These are phyloP conservation scores for Gracilaria gracilis DNA, from an alignment of 23 red algal genomes.

Conservation along the genomic window DNA sequence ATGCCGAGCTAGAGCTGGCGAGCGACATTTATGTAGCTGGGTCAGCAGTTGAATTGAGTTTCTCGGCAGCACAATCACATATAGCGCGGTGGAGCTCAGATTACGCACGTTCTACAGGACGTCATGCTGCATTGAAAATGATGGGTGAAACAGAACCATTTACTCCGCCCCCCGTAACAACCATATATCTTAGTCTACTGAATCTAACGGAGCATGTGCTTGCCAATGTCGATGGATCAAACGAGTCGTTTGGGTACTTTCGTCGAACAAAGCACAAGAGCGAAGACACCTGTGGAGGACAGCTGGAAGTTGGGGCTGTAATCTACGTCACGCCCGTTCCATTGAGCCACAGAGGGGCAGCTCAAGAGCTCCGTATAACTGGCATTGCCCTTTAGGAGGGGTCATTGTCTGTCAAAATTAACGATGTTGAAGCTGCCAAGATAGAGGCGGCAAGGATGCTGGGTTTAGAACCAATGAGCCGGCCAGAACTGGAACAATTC, in stretches of 20 bases:
- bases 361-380: constrained; percentile 51
- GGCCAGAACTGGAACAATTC: constrained; percentile 31
- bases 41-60: constrained; percentile 13
- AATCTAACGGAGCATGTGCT: constrained; percentile 45
- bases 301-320: constrained; percentile 45
- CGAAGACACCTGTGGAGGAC: constrained; percentile 54
- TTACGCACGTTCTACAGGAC: constrained; percentile 46
- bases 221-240: constrained; percentile 55
- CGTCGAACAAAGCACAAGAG: constrained; percentile 37
- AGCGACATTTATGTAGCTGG: constrained; percentile 66
- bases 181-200: constrained; percentile 28
- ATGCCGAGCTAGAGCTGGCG: constrained; percentile 46
- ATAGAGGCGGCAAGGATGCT: constrained; percentile 29
- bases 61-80: constrained; percentile 14
- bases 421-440: constrained; percentile 33
- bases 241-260: constrained; percentile 71
- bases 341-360: constrained; percentile 44
- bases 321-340: constrained; percentile 54
- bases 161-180: not conserved
- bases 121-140: constrained; percentile 69
- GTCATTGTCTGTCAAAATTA: constrained; percentile 10
- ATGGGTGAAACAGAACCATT: constrained; percentile 54
- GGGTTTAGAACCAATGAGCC: constrained; percentile 21
- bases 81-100: constrained; percentile 62
- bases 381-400: constrained; percentile 66